Base-by-base conservation (phyloP, 306 rosid species). In the Styphnolobium japonicum region DNA sequence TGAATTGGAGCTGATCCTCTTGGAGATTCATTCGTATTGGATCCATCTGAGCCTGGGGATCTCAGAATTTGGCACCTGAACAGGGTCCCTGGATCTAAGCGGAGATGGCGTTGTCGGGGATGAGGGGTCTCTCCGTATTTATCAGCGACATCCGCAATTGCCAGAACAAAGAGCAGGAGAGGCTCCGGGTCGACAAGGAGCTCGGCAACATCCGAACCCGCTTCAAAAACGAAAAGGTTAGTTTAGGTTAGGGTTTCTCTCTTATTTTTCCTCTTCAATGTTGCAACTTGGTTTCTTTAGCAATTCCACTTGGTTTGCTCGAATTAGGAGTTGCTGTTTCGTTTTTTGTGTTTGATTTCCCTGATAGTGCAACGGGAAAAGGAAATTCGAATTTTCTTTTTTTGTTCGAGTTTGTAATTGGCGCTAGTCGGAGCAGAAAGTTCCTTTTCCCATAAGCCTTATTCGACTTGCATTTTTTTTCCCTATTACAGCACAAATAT, bases 81-180 rank as follows among this genome's bases (percentile, higher is more conserved):
- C 65, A 58, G 78, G 46, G 76, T 64, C 45, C 29, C 83, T 83
- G 92, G 94, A 90, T 90, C 99, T 89, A 88, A 69, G 62, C 71
- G 78, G 82, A 63, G 85, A 96, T 96, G 99, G 96, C 99, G 76
- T 86, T 91, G 92, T 93, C 98, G 37, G 98, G 98, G 81, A 96
- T 96, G 99, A 79, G 99, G 85, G 99, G 99, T 29, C 96, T 96
- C 78, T 93, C 99, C 76, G 99, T 96, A 18, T 96, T 96, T 76
- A 96, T 96, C 76, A 96, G 99, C 85, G 98, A 96, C 83, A 45
- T 96, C 52, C 99, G 98, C 51, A 96, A 96, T 89, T 96, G 98
- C 81, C 99, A 81, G 86, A 96, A 96, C 85, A 96, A 96, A 84
- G 99, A 96, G 84, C 98, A 88, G 75, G 99, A 96, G 85, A 84